Conservation (phyloP, 495 filamentous ascomycete species). For the Cladorrhinum samala region DNA sequence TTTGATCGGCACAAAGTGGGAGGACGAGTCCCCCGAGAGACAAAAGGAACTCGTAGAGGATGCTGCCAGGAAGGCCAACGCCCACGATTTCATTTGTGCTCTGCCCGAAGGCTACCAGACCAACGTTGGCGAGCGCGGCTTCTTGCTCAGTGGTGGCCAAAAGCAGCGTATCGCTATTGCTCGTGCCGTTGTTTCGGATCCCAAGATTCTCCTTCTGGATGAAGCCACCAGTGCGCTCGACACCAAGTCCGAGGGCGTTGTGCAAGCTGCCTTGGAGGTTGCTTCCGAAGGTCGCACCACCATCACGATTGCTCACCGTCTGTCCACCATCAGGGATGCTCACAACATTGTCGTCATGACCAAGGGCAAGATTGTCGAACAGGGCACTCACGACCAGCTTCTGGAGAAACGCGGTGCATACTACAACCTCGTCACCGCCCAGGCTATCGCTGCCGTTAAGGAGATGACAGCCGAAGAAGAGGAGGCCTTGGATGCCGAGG, state of each 20-base stretch:
- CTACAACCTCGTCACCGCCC: conserved; percentile 49
- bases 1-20: conserved; percentile 76
- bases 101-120: conserved; percentile 90
- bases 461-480: conserved; percentile 45
- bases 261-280: conserved; percentile 85
- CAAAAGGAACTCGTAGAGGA: conserved; percentile 64
- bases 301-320: conserved; percentile 89
- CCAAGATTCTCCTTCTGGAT: conserved; percentile 88
- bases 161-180: conserved; percentile 89
- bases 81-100: conserved; percentile 80
- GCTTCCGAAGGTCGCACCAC: conserved; percentile 89
- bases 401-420: conserved; percentile 54
- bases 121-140: conserved; percentile 90
- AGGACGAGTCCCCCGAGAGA: conserved; percentile 57
- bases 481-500: conserved; percentile 32
- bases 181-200: conserved; percentile 84
- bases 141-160: conserved; percentile 87
- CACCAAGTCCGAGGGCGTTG: conserved; percentile 89
- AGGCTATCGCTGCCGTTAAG: conserved; percentile 54
- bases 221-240: conserved; percentile 95
- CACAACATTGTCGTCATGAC: conserved; percentile 96
- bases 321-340: conserved; percentile 88
- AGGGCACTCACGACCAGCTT: conserved; percentile 65
- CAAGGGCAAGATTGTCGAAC: conserved; percentile 79
- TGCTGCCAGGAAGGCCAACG: conserved; percentile 86